Evolutionary conservation across 306 rosid species (phyloP), one percentile per base, ranked within the genome.

Genomic region (Cicer judaicum): DNA sequence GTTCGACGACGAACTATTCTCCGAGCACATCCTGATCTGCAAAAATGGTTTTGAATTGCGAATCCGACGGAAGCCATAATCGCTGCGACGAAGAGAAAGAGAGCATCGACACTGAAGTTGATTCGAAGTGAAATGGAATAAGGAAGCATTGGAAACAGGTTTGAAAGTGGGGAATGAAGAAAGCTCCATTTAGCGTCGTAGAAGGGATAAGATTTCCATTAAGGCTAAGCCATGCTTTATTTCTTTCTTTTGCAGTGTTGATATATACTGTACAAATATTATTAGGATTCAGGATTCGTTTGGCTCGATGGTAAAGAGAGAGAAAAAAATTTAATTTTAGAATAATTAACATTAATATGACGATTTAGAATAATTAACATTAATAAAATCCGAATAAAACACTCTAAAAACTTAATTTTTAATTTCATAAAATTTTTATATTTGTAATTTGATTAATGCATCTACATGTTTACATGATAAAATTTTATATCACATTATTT

Each of bases 121-220:
- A 19, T n/a, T 84, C 3, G 89, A 73, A 38, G 84, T 82, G 75
- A 73, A 82, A 55, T 85, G 77, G 16, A 48, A 43, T 2, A 77
- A 39, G 4, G 84, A 63, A 40, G 87, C 64, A 74, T 79, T 74
- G 10, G 89, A 74, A 42, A 72, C 11, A 6, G 87, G 38, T 44
- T 63, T 74, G 78, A 87, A 80, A 64, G 46, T 72, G 8, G 83
- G 39, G 68, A 77, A 72, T 11, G 84, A 46, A 3, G 91, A 82
- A 73, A 83, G 70, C 81, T 91, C 91, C 96, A 91, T 88, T 66
- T 61, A 74, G 70, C 12, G 9, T 3, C 4, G 60, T 24, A 14
- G 16, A 49, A 49, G 6, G 47, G 82, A 76, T 68, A 77, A 73
- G 78, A 56, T 50, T 61, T 73, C 78, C 80, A 61, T 74, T 24